phyloP scores from a whole-genome alignment of 2,329 filamentous ascomycete species.

The Trichoderma atrobrunneum region DNA sequence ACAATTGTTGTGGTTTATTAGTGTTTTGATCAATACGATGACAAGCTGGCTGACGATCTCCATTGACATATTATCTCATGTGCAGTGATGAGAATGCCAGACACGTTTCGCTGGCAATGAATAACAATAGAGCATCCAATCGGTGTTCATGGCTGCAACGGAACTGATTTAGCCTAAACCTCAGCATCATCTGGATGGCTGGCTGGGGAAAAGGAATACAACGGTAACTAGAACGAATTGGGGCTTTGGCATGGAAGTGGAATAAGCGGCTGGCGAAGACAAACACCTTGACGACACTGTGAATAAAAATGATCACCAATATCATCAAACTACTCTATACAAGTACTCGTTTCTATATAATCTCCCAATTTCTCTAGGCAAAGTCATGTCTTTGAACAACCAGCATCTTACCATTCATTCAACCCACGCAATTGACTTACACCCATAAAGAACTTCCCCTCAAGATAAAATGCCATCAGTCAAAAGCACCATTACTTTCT shows the following conservation, averaged over 20 bases:
- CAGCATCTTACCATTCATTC: background rate
- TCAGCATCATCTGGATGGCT: background rate
- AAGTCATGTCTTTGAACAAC: background rate
- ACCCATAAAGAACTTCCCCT: background rate
- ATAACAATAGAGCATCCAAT: background rate
- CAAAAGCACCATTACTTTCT: background rate
- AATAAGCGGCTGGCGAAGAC: background rate
- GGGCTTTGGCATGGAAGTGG: background rate
- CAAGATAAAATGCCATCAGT: background rate
- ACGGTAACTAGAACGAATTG: background rate
- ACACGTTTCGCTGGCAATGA: background rate
- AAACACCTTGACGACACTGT: background rate
- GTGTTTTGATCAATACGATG: background rate
- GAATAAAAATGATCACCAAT: background rate
- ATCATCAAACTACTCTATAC: background rate
- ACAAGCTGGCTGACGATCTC: background rate
- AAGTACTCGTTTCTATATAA: background rate
- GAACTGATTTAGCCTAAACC: slow-evolving; percentile 8
- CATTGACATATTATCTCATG: background rate
- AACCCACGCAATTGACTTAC: background rate
- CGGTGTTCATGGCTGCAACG: background rate
- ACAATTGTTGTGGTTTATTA: background rate
- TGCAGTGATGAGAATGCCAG: background rate
- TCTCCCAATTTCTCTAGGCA: background rate
- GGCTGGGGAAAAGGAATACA: slow-evolving; percentile 11